Percentiles rank a stretch among this genome's conserved stretches.
phyloP scores from a whole-genome alignment of 768 basidiomycete genomes.

The Neoboletus brunneissimus region DNA sequence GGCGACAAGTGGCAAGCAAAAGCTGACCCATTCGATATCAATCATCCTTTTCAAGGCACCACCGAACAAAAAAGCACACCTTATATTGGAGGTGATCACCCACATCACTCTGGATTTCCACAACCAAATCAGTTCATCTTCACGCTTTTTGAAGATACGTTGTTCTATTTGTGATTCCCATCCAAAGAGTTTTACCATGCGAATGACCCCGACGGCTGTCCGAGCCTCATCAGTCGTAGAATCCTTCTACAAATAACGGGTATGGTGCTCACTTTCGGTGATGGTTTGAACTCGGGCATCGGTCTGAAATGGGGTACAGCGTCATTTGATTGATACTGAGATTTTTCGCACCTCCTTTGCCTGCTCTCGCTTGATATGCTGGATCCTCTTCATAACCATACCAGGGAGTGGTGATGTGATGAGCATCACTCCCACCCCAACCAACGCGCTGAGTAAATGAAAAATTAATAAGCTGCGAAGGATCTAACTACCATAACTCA shows the following conservation, averaged over 20 bases:
- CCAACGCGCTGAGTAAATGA: not conserved
- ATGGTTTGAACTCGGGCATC: conserved; percentile 1
- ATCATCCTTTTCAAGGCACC: no score
- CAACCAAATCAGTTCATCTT: conserved; percentile 1
- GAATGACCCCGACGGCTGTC: not conserved
- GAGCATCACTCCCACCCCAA: not conserved
- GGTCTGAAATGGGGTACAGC: not conserved
- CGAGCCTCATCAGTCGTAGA: not conserved
- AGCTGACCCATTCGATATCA: not conserved
- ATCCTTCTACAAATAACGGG: not conserved
- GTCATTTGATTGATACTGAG: not conserved
- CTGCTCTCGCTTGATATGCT: not conserved
- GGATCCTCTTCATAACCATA: not conserved
- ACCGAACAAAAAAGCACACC: not conserved
- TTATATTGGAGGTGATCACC: not conserved
- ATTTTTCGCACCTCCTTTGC: not conserved
- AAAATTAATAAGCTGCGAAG: not conserved
- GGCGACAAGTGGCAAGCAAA: not conserved
- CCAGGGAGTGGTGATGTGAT: not conserved
- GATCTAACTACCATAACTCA: no score
- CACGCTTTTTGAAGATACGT: conserved; percentile 1
- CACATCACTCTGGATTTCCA: not conserved
- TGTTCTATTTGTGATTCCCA: not conserved
- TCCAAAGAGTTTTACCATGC: conserved; percentile 3
- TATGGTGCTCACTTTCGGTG: not conserved